A percentile compares a stretch with the other conserved stretches of the same genome.
Conservation (phyloP, 805 yeast genomes). For the Metschnikowia kunwiensis region DNA sequence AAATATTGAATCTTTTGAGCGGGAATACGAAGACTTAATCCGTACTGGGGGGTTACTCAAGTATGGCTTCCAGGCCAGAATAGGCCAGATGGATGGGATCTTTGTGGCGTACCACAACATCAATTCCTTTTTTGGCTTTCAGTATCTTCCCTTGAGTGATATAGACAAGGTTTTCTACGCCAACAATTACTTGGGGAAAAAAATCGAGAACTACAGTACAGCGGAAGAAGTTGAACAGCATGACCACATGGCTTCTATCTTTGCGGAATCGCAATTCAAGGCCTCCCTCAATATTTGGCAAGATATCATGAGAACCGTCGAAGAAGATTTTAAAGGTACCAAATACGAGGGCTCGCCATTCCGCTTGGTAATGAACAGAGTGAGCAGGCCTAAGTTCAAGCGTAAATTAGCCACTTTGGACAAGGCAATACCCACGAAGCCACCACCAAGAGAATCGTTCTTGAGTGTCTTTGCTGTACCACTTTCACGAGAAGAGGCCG, state of each 20-base stretch:
- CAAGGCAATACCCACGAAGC: not conserved
- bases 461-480: slow-evolving; percentile 33
- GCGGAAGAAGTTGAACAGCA: slow-evolving; percentile 10
- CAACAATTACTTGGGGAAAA: slow-evolving; percentile 5
- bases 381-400: slow-evolving; percentile 1
- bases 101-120: slow-evolving; percentile 89
- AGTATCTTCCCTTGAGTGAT: slow-evolving; percentile 72
- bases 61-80: slow-evolving; percentile 86
- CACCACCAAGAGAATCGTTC: slow-evolving; percentile 3
- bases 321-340: slow-evolving; percentile 24
- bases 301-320: slow-evolving; percentile 26
- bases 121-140: slow-evolving; percentile 79
- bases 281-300: slow-evolving; percentile 25
- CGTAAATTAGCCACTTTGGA: not conserved
- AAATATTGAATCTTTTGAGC: slow-evolving; percentile 70
- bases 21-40: slow-evolving; percentile 74
- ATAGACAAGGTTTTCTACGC: slow-evolving; percentile 52
- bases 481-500: slow-evolving; percentile 20
- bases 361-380: slow-evolving; percentile 27
- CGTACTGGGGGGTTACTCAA: slow-evolving; percentile 72
- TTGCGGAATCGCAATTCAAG: slow-evolving; percentile 21
- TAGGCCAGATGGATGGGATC: slow-evolving; percentile 96
- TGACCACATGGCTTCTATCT: slow-evolving; percentile 13
- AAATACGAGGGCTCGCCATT: slow-evolving; percentile 22
- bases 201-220: slow-evolving; percentile 9